Percentiles rank a stretch among this genome's conserved stretches.
Evolutionary conservation across 2,329 filamentous ascomycete species (phyloP).

Genomic region (Penicillium sp.): DNA sequence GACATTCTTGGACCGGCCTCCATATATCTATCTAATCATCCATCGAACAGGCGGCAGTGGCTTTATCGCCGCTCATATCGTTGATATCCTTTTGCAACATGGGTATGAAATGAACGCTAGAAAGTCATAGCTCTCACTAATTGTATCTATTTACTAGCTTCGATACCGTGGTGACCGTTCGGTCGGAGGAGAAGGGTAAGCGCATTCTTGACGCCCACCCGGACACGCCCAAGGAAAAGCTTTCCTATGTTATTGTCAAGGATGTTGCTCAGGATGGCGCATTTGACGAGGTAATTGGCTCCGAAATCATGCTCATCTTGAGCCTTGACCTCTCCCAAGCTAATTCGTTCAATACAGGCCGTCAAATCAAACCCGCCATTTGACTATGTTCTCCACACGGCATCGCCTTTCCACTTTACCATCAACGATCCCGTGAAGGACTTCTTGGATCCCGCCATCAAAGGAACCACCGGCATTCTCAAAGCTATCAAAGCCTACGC

Average conservation of each 20-base stretch:
- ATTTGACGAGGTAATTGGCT: conserved; percentile 58
- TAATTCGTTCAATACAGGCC: conserved; percentile 34
- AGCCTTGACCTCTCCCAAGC: neutral
- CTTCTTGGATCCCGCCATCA: conserved; percentile 62
- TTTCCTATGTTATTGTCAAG: conserved; percentile 67
- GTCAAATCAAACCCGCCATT: conserved; percentile 65
- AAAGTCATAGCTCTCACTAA: neutral
- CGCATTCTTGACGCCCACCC: conserved; percentile 59
- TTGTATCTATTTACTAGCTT: conserved; percentile 42
- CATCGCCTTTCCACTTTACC: conserved; percentile 72
- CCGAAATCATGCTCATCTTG: neutral
- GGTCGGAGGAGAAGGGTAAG: conserved; percentile 62
- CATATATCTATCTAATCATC: conserved; percentile 14
- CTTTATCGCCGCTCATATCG: conserved; percentile 67
- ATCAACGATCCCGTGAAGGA: conserved; percentile 69
- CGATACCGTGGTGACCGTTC: conserved; percentile 63
- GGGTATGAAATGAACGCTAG: conserved; percentile 34
- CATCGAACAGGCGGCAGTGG: conserved; percentile 54
- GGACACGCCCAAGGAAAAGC: conserved; percentile 53
- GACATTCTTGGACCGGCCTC: conserved; percentile 6
- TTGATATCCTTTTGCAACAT: conserved; percentile 58
- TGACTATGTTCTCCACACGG: conserved; percentile 73
- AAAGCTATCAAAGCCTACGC: conserved; percentile 62
- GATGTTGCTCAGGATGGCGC: conserved; percentile 71
- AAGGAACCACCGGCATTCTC: conserved; percentile 64